Percentiles rank a stretch among this genome's conserved stretches.
These are phyloP conservation scores for Colletotrichum kahawae DNA, from an alignment of 2,329 filamentous ascomycete genomes.

Conservation along the genomic window DNA sequence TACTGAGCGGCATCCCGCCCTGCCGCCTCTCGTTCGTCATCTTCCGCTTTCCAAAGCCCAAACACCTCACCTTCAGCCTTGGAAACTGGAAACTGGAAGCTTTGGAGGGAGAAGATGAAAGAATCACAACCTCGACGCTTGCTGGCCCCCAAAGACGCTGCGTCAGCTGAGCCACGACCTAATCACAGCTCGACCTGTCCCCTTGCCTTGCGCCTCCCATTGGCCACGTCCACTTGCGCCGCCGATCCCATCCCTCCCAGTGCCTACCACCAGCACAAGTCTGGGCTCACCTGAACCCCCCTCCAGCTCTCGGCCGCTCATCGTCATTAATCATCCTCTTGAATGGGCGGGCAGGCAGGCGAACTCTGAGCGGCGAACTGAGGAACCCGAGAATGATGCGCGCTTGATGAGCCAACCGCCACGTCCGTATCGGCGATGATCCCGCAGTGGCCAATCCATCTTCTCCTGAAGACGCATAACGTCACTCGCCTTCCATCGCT, in stretches of 20 bases:
- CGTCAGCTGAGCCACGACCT: slow-evolving; percentile 15
- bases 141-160: background rate
- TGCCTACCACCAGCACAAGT: background rate
- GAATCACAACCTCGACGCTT: background rate
- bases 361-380: background rate
- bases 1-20: background rate
- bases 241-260: slow-evolving; percentile 9
- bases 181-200: slow-evolving; percentile 1
- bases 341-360: background rate
- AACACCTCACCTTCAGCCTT: background rate
- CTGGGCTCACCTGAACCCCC: slow-evolving; percentile 1
- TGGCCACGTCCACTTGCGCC: slow-evolving; percentile 4
- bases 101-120: background rate
- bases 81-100: background rate
- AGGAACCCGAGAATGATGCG: background rate
- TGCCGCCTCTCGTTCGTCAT: background rate
- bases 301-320: background rate
- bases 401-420: background rate
- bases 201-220: background rate
- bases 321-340: slow-evolving; percentile 9
- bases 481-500: background rate
- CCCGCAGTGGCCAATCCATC: background rate
- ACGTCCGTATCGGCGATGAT: background rate
- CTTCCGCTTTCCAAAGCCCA: background rate
- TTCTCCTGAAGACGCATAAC: background rate